phyloP scores from a whole-genome alignment of 805 yeast genomes.

The Cephaloascus fragrans region DNA sequence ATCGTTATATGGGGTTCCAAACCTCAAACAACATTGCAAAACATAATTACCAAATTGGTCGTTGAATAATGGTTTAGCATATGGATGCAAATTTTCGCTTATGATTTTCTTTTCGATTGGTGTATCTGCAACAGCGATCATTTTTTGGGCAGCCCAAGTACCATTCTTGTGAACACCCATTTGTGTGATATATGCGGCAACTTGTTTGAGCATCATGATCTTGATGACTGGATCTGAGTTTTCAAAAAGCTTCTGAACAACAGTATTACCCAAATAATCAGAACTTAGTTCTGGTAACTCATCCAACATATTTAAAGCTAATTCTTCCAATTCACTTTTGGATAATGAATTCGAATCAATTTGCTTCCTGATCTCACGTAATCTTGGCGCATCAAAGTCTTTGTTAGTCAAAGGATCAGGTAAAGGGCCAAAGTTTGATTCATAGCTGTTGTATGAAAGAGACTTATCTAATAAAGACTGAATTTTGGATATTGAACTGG shows the following conservation, averaged over 20 bases:
- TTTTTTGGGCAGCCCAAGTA: slow-evolving; percentile 98
- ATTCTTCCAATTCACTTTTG: slow-evolving; percentile 63
- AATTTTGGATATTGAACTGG: not conserved
- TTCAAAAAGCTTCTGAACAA: slow-evolving; percentile 84
- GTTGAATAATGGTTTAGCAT: slow-evolving; percentile 74
- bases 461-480: not conserved
- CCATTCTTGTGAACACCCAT: slow-evolving; percentile 96
- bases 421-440: slow-evolving; percentile 57
- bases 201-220: slow-evolving; percentile 68
- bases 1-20: slow-evolving; percentile 81
- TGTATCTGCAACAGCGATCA: slow-evolving; percentile 65
- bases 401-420: slow-evolving; percentile 65
- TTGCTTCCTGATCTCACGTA: slow-evolving; percentile 76
- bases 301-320: slow-evolving; percentile 73
- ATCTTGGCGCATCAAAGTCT: slow-evolving; percentile 77
- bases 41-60: slow-evolving; percentile 98
- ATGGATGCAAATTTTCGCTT: slow-evolving; percentile 63
- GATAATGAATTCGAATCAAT: slow-evolving; percentile 46
- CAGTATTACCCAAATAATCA: slow-evolving; percentile 92
- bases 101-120: slow-evolving; percentile 57
- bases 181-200: slow-evolving; percentile 75
- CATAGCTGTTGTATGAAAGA: slow-evolving; percentile 30
- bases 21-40: slow-evolving; percentile 85
- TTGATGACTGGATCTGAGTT: slow-evolving; percentile 55
- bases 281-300: slow-evolving; percentile 87